Evolutionary conservation across 176 grass and related monocot species (phyloP), one percentile per base, ranked within the genome.

Genomic region (Metroxylon sagu): DNA sequence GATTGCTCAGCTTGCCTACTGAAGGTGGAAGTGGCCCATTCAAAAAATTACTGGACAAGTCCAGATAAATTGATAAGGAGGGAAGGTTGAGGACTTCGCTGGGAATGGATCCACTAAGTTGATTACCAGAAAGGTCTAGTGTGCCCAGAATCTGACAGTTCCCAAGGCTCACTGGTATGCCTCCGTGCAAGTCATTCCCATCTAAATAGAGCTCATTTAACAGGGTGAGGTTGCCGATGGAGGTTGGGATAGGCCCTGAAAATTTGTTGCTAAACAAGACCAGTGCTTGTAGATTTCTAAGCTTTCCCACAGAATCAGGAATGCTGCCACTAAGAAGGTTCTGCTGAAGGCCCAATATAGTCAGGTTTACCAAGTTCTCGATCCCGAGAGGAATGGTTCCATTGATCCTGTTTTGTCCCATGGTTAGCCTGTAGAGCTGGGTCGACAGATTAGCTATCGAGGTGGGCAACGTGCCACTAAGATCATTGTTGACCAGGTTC

Each of bases 101-200:
- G 15, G 80, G 80, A 5, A 82, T 67, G 3, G 3, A 52, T 29
- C 74, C 80, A 29, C 26, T 4, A n/a, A 82, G 57, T 0, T 6
- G 53, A 62, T 82, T 82, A 14, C 54, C 50, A 27, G 75, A 60
- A 3, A 84, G 70, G 25, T 79, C 53, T n/a, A 84, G 26, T 14
- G 12, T 15, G 3, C 61, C 23, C n/a, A 74, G 19, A 14, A 31
- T 43, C 35, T 12, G 35, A 43, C 35, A 43, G 8, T 43, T 43
- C 1, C 35, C 35, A 43, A 43, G 35, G 10, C 35, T 43, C 35
- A 10, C 35, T 0, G 35, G 35, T 43, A 43, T 12, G 35, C 35
- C 35, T 43, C 35, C 35, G 10, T 43, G 35, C 7, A 43, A 43
- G 35, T 43, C 8, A 43, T 43, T 43, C 35, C 35, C 35, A 43